Percentiles rank a stretch among this genome's conserved stretches.
These are phyloP conservation scores for Geotrichum bryndzae DNA, from an alignment of 1,139 yeast species.

Conservation along the genomic window DNA sequence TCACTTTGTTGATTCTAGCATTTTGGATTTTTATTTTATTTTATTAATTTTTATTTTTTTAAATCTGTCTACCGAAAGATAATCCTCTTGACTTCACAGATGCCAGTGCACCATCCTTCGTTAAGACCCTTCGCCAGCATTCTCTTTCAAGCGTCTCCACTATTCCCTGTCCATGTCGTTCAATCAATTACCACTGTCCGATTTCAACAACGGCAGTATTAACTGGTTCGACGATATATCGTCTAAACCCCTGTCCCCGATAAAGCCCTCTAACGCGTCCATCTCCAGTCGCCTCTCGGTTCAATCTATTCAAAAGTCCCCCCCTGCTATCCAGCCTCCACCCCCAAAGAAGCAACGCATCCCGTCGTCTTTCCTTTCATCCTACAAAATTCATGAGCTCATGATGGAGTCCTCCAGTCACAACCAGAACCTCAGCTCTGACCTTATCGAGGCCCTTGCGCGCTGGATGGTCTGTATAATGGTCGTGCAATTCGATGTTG, in stretches of 20 bases:
- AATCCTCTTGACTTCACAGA: background rate
- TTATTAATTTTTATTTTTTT: background rate
- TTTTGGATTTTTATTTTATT: background rate
- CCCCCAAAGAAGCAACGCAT: constrained; percentile 12
- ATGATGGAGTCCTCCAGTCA: constrained; percentile 20
- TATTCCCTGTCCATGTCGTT: background rate
- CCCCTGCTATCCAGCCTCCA: constrained; percentile 3
- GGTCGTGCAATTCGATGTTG: constrained; percentile 35
- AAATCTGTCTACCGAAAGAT: background rate
- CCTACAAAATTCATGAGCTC: constrained; percentile 29
- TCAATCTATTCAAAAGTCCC: background rate
- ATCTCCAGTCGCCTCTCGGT: background rate
- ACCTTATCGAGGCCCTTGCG: constrained; percentile 13
- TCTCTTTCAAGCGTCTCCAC: background rate
- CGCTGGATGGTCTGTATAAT: constrained; percentile 31
- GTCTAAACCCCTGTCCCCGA: background rate
- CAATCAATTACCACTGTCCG: background rate
- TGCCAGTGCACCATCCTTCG: background rate
- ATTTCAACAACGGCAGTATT: background rate
- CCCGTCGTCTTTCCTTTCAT: constrained; percentile 28
- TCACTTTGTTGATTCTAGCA: background rate
- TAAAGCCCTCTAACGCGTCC: background rate
- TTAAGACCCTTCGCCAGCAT: background rate
- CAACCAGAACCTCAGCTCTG: constrained; percentile 11
- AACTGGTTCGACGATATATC: constrained; percentile 3